These are phyloP conservation scores for Hanseniaspora jakobsenii DNA, from an alignment of 805 yeast species.

Conservation along the genomic window DNA sequence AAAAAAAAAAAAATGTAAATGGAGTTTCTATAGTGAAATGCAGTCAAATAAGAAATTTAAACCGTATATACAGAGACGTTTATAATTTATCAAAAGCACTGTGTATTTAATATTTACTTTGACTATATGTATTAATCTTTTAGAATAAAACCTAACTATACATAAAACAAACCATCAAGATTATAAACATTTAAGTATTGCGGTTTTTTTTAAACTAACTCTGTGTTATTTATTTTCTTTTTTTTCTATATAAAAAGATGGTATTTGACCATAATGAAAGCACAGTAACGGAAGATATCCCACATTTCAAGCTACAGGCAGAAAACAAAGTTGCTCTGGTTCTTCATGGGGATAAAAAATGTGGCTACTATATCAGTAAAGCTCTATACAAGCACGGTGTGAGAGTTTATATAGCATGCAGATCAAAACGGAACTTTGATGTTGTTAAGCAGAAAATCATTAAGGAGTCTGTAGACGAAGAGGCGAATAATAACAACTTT, in stretches of 20 bases:
- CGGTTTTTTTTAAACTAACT: too few species aligned
- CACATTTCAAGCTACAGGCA: conserved; percentile 45
- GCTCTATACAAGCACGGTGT: conserved; percentile 73
- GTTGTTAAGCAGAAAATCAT: conserved; percentile 46
- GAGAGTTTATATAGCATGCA: conserved; percentile 60
- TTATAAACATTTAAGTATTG: too few species aligned
- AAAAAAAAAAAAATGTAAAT: too few species aligned
- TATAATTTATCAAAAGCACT: too few species aligned
- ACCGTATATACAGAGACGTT: too few species aligned
- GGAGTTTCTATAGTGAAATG: too few species aligned
- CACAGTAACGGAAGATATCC: conserved; percentile 40
- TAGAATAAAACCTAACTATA: too few species aligned
- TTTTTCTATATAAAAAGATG: too few species aligned
- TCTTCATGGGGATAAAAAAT: conserved; percentile 73
- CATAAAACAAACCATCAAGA: too few species aligned
- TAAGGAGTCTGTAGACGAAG: conserved; percentile 30
- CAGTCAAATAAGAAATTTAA: too few species aligned
- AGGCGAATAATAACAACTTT: conserved; percentile 18
- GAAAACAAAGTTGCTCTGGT: conserved; percentile 57
- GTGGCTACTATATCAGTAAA: conserved; percentile 65
- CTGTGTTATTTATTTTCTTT: neutral
- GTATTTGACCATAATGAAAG: conserved; percentile 2
- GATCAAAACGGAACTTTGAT: conserved; percentile 33
- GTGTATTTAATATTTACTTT: too few species aligned
- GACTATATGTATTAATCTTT: too few species aligned